These are phyloP conservation scores for Chalara sp. DNA, from an alignment of 2,329 filamentous ascomycete species.

Conservation along the genomic window DNA sequence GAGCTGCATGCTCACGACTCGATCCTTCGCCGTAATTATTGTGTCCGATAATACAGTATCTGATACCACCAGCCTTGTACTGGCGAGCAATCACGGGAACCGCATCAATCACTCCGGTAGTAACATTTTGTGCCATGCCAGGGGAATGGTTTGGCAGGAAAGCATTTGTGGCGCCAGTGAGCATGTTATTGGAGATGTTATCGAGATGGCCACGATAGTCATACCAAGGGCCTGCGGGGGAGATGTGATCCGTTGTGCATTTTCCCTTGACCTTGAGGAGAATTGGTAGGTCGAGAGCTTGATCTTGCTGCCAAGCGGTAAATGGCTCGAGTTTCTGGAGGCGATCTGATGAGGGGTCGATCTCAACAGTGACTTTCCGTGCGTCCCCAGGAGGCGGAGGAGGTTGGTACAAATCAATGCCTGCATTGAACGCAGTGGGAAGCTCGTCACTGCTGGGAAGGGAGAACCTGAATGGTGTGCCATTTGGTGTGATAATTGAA, in stretches of 20 bases:
- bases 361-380: constrained; percentile 16
- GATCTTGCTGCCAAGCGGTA: constrained; percentile 17
- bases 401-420: constrained; percentile 23
- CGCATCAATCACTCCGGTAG: neutral
- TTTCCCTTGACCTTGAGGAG: constrained; percentile 31
- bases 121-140: neutral
- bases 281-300: constrained; percentile 13
- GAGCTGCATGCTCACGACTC: constrained; percentile 23
- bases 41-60: constrained; percentile 30
- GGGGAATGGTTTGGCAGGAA: constrained; percentile 5
- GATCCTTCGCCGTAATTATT: constrained; percentile 25
- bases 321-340: constrained; percentile 26
- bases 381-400: constrained; percentile 18
- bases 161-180: constrained; percentile 29
- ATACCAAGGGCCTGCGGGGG: constrained; percentile 32
- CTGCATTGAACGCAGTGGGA: constrained; percentile 18
- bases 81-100: constrained; percentile 24
- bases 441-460: constrained; percentile 23
- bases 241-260: constrained; percentile 34
- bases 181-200: constrained; percentile 32
- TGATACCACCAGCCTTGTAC: constrained; percentile 14
- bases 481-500: constrained; percentile 10
- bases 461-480: constrained; percentile 20
- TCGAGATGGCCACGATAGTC: constrained; percentile 33
- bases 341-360: constrained; percentile 25